A percentile compares a stretch with the other conserved stretches of the same genome.
phyloP scores from a whole-genome alignment of 2,329 filamentous ascomycete genomes.

The Albophoma yamanashiensis region DNA sequence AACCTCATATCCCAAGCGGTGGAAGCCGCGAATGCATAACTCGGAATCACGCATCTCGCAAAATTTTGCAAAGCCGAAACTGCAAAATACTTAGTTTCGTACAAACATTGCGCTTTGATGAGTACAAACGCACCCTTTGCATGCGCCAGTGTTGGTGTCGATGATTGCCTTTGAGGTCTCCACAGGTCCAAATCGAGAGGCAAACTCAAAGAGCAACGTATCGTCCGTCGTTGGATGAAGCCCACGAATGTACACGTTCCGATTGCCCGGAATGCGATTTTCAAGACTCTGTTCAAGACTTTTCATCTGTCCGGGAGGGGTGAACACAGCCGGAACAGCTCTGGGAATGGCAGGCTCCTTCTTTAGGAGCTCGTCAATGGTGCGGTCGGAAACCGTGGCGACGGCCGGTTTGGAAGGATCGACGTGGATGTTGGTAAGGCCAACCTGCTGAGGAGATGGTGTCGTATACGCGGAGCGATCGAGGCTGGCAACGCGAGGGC shows the following conservation, averaged over 20 bases:
- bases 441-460: constrained; percentile 52
- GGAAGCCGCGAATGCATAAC: constrained; percentile 92
- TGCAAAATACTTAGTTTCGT: constrained; percentile 24
- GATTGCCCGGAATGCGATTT: constrained; percentile 83
- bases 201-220: constrained; percentile 72
- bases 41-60: constrained; percentile 80
- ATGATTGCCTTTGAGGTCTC: constrained; percentile 98
- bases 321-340: constrained; percentile 83
- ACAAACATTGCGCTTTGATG: background rate
- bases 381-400: constrained; percentile 30
- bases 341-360: constrained; percentile 76
- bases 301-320: constrained; percentile 75
- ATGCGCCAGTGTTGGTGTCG: constrained; percentile 82
- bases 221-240: constrained; percentile 93
- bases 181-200: constrained; percentile 81
- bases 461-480: constrained; percentile 58
- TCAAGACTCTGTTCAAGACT: constrained; percentile 89
- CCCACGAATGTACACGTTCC: constrained; percentile 96
- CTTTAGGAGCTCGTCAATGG: constrained; percentile 54
- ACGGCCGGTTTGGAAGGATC: constrained; percentile 30
- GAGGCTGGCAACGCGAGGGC: constrained; percentile 44
- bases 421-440: constrained; percentile 27
- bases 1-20: constrained; percentile 90
- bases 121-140: constrained; percentile 65
- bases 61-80: constrained; percentile 97